Base-by-base conservation (phyloP, 192 early-diverging fungal species). In the Fimicolochytrium jonesii region DNA sequence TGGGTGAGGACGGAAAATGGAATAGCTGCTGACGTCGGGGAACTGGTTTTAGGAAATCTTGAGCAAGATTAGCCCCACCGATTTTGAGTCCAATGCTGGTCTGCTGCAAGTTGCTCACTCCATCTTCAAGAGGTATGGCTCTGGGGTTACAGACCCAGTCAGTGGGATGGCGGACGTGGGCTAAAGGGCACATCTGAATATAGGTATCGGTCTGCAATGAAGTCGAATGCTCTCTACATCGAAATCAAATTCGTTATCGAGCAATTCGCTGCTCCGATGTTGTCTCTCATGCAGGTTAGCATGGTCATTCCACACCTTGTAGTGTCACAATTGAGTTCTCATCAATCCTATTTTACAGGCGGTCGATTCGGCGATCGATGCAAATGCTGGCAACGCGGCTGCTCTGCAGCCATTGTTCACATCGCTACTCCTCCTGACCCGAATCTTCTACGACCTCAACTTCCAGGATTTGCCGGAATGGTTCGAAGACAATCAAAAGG, bases 391-490 rank as follows among this genome's bases (percentile, higher is more conserved):
- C 41, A 85, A 95, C 60, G 60, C 61, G 18, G 56, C 70, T 35
- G 87, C 86, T 23, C 71, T 97, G 42, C 74, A 81, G 39, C 72
- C 87, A 20, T 76, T 97, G 46, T 82, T 81, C 58, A 85, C 93
- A 59, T 81, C 83, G 13, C 57, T 99, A 23, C 72, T 86, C 46
- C 79, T 93, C 6, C 66, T 96, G 53, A 80, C 83, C 53, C 89
- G 95, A 71, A 90, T 99, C 51, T 99, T 87, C 70, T 94, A 93
- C 65, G 88, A 90, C 69, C 76, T 99, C 45, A 99, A 94, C 64
- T 94, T 80, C 67, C 95, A 97, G 74, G 97, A 99, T 72, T 72
- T 96, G 50, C 95, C 97, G 13, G 91, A 94, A 65, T 97, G 92
- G 70, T 97, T 97, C 57, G 95, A 97, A 65, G 93, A 96, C 70